phyloP scores from a whole-genome alignment of 768 basidiomycete genomes.

The Lentinula sp. region DNA sequence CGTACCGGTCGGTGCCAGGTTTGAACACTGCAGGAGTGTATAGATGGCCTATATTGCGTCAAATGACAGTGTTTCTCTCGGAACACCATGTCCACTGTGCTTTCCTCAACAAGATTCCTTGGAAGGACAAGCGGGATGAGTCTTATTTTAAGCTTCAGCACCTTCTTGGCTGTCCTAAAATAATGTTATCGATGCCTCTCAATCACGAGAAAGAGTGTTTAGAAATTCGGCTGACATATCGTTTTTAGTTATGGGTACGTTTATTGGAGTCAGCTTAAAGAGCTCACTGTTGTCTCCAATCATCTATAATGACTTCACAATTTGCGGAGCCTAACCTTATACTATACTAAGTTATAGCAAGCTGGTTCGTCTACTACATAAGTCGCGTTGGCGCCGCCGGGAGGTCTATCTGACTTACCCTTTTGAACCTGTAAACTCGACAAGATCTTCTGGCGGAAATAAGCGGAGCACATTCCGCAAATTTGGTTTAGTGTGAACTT shows the following conservation, averaged over 20 bases:
- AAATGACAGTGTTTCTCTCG: not conserved
- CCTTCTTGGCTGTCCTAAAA: too few relatives aligned
- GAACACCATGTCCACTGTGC: not conserved
- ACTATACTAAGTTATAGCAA: not conserved
- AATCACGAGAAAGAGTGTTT: too few relatives aligned
- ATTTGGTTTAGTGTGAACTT: too few relatives aligned
- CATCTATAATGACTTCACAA: not conserved
- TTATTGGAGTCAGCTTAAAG: not conserved
- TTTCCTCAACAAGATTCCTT: too few relatives aligned
- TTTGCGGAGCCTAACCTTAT: not conserved
- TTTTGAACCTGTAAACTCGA: not conserved
- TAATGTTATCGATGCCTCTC: too few relatives aligned
- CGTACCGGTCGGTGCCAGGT: not conserved
- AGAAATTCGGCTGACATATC: too few relatives aligned
- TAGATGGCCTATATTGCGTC: too few relatives aligned
- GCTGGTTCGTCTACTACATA: not conserved
- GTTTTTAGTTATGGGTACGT: too few relatives aligned
- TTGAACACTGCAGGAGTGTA: too few relatives aligned
- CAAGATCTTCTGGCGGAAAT: not conserved
- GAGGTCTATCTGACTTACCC: not conserved
- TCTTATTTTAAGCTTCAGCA: too few relatives aligned
- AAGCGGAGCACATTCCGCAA: not conserved
- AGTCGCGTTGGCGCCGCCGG: not conserved
- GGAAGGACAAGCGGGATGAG: too few relatives aligned
- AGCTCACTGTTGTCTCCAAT: not conserved